These are phyloP conservation scores for Syncephalastrum monosporum DNA, from an alignment of 371 early-diverging fungal genomes.

Conservation along the genomic window DNA sequence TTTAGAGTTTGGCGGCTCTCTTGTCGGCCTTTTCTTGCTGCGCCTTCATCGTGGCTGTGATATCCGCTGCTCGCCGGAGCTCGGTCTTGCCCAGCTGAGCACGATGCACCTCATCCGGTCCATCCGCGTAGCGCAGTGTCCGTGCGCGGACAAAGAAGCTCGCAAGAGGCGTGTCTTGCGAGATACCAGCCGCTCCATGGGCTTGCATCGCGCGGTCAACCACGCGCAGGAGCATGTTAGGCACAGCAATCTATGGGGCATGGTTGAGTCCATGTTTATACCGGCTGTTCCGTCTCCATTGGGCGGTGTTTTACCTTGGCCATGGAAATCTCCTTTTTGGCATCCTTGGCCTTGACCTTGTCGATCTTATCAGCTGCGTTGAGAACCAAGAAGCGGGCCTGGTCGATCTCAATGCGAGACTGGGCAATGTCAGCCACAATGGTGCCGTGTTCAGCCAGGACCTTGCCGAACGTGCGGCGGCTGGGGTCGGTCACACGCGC, in stretches of 20 bases:
- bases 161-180: conserved; percentile 86
- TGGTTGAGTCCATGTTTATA: not conserved
- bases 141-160: conserved; percentile 79
- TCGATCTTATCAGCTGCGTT: conserved; percentile 92
- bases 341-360: conserved; percentile 80
- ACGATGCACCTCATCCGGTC: conserved; percentile 39
- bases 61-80: conserved; percentile 44
- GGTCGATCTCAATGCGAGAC: conserved; percentile 90
- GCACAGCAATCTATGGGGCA: conserved; percentile 58
- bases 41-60: conserved; percentile 25
- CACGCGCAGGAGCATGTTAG: conserved; percentile 75
- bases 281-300: not conserved
- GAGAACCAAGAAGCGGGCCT: conserved; percentile 85
- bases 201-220: conserved; percentile 91
- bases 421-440: conserved; percentile 78
- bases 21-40: conserved; percentile 37
- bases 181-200: conserved; percentile 89
- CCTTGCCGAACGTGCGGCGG: conserved; percentile 85
- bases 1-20: conserved; percentile 21
- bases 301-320: conserved; percentile 72
- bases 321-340: conserved; percentile 91
- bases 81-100: conserved; percentile 46
- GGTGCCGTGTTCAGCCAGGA: conserved; percentile 79
- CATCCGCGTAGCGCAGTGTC: conserved; percentile 92
- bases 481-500: conserved; percentile 76